Conservation (phyloP, 805 yeast species). For the Vanderwaltozyma yarrowii region DNA sequence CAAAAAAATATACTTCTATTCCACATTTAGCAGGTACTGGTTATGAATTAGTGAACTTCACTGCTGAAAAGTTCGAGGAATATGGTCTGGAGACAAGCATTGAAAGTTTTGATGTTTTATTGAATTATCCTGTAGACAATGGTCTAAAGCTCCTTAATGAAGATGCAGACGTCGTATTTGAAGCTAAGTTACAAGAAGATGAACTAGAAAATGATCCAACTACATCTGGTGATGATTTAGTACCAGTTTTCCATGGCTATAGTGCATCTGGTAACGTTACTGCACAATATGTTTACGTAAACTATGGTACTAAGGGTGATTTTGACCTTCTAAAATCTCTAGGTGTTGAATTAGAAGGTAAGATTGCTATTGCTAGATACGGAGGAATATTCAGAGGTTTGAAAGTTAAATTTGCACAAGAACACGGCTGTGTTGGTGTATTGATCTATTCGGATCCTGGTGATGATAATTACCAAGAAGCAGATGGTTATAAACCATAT, state of each 20-base stretch:
- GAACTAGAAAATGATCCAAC: slow-evolving; percentile 41
- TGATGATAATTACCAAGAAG: slow-evolving; percentile 45
- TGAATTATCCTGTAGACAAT: slow-evolving; percentile 53
- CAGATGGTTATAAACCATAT: slow-evolving; percentile 52
- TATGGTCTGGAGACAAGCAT: slow-evolving; percentile 47
- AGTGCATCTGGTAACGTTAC: slow-evolving; percentile 70
- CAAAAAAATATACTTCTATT: slow-evolving; percentile 38
- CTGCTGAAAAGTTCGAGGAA: slow-evolving; percentile 45
- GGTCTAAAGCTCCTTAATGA: slow-evolving; percentile 34
- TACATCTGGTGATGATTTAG: slow-evolving; percentile 33
- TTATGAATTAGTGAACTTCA: slow-evolving; percentile 44
- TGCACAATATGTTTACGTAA: slow-evolving; percentile 53
- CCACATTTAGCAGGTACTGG: slow-evolving; percentile 53
- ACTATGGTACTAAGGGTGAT: slow-evolving; percentile 57
- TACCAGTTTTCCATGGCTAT: slow-evolving; percentile 71
- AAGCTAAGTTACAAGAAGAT: slow-evolving; percentile 47
- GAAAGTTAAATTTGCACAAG: slow-evolving; percentile 69
- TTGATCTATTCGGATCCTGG: slow-evolving; percentile 61
- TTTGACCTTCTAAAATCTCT: slow-evolving; percentile 37
- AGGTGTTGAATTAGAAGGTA: slow-evolving; percentile 44
- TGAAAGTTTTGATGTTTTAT: slow-evolving; percentile 50
- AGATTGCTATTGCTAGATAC: slow-evolving; percentile 57
- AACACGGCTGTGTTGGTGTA: slow-evolving; percentile 57
- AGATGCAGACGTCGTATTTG: slow-evolving; percentile 30
- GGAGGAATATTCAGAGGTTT: slow-evolving; percentile 62